Evolutionary conservation across 768 basidiomycete genomes (phyloP).

Genomic region (Lactifluus rugatus): DNA sequence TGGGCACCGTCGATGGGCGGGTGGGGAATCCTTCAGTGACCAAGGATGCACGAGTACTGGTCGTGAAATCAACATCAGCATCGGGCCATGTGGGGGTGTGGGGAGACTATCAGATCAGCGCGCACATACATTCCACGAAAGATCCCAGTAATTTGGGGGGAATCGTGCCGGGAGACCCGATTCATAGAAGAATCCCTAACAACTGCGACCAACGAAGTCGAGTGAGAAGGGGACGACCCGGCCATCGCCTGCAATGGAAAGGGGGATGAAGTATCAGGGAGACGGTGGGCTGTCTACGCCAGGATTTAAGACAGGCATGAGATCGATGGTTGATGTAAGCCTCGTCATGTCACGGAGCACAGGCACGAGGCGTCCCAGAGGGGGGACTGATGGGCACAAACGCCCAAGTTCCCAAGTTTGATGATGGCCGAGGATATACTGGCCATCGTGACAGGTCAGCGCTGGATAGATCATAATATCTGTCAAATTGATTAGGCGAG

Average conservation of each 20-base stretch:
- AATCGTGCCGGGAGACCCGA: background rate
- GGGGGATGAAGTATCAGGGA: background rate
- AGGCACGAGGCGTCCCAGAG: background rate
- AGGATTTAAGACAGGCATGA: background rate
- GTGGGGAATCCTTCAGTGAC: background rate
- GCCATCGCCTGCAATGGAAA: conserved; percentile 15
- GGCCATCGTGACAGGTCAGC: background rate
- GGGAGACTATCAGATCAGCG: background rate
- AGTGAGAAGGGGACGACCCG: background rate
- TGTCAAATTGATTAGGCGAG: background rate
- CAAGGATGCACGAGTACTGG: background rate
- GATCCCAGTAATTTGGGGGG: background rate
- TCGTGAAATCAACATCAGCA: background rate
- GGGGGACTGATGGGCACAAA: background rate
- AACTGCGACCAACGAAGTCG: background rate
- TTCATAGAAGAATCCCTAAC: background rate
- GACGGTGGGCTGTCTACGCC: background rate
- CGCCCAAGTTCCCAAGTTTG: background rate
- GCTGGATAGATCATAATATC: background rate
- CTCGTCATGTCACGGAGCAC: background rate
- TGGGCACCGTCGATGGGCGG: background rate
- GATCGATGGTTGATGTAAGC: background rate
- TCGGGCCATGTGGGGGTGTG: background rate
- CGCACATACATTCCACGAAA: background rate
- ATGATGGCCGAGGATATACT: background rate